Evolutionary conservation across 331 rosid genomes (phyloP).

Genomic region (Telfairia occidentalis): DNA sequence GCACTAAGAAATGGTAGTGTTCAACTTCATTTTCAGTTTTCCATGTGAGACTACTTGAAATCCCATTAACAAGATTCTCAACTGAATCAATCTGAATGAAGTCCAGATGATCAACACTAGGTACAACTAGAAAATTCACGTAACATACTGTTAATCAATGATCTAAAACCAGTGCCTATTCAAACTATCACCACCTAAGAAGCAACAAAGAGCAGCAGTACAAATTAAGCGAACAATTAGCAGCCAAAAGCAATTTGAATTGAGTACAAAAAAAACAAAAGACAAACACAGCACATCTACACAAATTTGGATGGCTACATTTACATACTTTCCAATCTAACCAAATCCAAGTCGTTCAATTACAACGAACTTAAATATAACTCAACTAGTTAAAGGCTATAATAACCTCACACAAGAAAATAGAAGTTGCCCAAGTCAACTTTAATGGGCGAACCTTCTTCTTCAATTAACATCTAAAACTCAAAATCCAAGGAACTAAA

Average conservation of each 20-base stretch:
- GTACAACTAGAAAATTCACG: background rate
- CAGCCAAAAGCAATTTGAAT: background rate
- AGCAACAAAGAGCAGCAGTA: background rate
- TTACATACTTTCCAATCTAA: background rate
- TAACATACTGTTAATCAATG: background rate
- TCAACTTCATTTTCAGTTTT: too few species aligned
- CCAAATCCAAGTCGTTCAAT: background rate
- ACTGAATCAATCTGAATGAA: background rate
- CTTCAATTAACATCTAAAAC: background rate
- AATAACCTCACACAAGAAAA: background rate
- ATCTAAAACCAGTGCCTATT: background rate
- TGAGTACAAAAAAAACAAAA: background rate
- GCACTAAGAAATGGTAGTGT: too few species aligned
- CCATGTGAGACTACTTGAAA: too few species aligned
- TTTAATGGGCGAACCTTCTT: background rate
- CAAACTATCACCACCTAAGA: background rate
- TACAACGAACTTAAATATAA: background rate
- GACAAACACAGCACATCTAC: background rate
- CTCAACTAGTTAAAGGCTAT: background rate
- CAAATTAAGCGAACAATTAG: background rate
- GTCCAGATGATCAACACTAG: background rate
- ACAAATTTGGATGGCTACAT: background rate
- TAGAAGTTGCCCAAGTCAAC: background rate
- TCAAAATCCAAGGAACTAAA: background rate
- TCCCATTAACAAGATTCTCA: too few species aligned